phyloP scores from a whole-genome alignment of 2,329 filamentous ascomycete species.

The Alternaria burnsii region DNA sequence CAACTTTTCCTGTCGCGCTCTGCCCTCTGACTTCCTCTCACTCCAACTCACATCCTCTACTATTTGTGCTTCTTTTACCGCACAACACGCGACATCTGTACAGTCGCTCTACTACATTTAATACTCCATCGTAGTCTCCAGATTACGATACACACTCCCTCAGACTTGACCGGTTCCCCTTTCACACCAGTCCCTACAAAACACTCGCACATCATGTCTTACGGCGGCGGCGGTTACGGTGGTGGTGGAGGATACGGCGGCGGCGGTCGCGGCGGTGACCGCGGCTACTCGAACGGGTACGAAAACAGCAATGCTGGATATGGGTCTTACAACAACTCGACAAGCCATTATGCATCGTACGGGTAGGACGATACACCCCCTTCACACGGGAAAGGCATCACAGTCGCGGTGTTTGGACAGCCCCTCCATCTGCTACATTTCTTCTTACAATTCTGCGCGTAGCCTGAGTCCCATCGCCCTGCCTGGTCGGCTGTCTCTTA shows the following conservation, averaged over 20 bases:
- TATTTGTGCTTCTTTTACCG: slow-evolving; percentile 27
- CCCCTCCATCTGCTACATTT: slow-evolving; percentile 42
- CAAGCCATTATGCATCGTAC: slow-evolving; percentile 55
- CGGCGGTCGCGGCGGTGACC: slow-evolving; percentile 55
- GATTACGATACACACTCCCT: slow-evolving; percentile 33
- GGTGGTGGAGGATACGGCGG: slow-evolving; percentile 46
- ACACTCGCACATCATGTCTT: slow-evolving; percentile 68
- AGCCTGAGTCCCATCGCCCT: slow-evolving; percentile 36
- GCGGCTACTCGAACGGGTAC: slow-evolving; percentile 65
- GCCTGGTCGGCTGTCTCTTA: slow-evolving; percentile 30
- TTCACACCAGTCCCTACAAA: slow-evolving; percentile 47
- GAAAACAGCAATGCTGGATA: slow-evolving; percentile 54
- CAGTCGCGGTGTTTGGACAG: slow-evolving; percentile 46
- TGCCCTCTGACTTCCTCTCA: slow-evolving; percentile 23
- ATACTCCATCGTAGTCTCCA: slow-evolving; percentile 22
- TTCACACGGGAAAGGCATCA: slow-evolving; percentile 51
- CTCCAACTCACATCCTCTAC: slow-evolving; percentile 28
- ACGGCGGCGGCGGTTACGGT: slow-evolving; percentile 61
- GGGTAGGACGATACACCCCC: slow-evolving; percentile 53
- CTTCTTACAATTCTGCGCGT: slow-evolving; percentile 42
- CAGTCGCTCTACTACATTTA: slow-evolving; percentile 35
- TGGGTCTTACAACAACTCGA: slow-evolving; percentile 56
- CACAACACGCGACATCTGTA: slow-evolving; percentile 35
- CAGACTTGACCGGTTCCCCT: slow-evolving; percentile 23
- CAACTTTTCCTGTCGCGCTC: slow-evolving; percentile 34